Evolutionary conservation across 257 asterid genomes (phyloP), one percentile per base, ranked within the genome.

Genomic region (Prunella vulgaris): DNA sequence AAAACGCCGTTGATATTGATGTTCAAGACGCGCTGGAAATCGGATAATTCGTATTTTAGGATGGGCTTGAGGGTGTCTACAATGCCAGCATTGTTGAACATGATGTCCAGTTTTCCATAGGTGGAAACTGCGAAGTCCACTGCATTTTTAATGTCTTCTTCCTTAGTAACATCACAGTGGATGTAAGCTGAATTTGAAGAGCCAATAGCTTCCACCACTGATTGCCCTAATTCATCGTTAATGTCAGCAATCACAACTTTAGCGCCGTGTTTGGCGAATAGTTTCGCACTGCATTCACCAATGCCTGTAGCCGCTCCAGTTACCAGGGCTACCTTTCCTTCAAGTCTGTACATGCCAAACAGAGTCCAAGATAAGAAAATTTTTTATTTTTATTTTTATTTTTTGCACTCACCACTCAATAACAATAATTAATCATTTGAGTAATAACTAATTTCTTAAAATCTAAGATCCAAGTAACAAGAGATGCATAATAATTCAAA

Each of bases 221-320:
- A 68, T 14, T 68, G 85, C 13, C 85, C 90, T 2, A 79, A 28
- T 10, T 69, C 82, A 17, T 88, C 90, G 73, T 80, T 84, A 35
- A 88, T 37, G 20, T 88, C 95, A 0, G 84, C 87, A 3, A 88
- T 68, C 32, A 27, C 84, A 1, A 88, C 90, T 60, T 86, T 84
- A 35, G 92, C 95, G 1, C 95, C 95, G 7, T 84, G 88, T 18
- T 73, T 46, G 38, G 70, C 32, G 71, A 88, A 88, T 49, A 81
- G 80, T 32, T 71, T 79, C 0, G 85, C 84, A 0, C 82, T 84
- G 79, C 75, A 68, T 74, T 79, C 82, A 1, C 95, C 95, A 17
- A 88, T 84, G 5, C 95, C 95, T 7, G 81, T 82, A 21, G 92
- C 87, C 17, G 85, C 95, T 0, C 92, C 92, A 0, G 92, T 86